Evolutionary conservation across 495 filamentous ascomycete species (phyloP).

Genomic region (Neurospora sp.): DNA sequence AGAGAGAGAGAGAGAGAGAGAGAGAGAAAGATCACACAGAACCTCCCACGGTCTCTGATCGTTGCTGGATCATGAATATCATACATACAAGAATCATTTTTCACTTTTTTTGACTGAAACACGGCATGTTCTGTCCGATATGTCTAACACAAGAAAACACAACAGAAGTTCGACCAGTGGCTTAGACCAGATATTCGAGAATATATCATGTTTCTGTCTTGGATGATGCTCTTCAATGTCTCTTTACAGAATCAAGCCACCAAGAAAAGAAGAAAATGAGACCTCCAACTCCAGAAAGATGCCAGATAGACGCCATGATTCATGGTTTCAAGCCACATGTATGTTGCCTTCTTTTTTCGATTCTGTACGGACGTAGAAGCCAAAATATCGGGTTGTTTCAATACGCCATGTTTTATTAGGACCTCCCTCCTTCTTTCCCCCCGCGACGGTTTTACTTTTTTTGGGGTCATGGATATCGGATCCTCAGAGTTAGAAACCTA

Average conservation of each 20-base stretch:
- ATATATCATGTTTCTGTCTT: background rate
- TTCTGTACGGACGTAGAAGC: background rate
- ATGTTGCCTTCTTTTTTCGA: background rate
- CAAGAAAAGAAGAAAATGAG: background rate
- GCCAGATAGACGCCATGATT: background rate
- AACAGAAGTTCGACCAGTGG: no score
- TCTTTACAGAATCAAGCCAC: background rate
- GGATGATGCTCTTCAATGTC: background rate
- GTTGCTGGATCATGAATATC: no score
- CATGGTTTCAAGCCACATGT: background rate
- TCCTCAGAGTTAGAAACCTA: background rate
- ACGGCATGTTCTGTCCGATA: no score
- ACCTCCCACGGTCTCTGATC: no score
- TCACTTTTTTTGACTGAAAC: no score
- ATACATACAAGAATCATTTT: no score
- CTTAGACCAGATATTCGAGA: no score
- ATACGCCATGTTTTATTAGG: background rate
- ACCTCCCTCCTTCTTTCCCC: background rate
- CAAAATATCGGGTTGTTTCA: background rate
- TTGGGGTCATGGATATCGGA: no score
- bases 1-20: no score
- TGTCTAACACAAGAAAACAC: no score
- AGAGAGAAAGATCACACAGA: no score
- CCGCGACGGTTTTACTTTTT: no score
- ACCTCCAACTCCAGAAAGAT: background rate